Evolutionary conservation across 352 stramenopile species (phyloP).

Genomic region (Pythium periplocum): DNA sequence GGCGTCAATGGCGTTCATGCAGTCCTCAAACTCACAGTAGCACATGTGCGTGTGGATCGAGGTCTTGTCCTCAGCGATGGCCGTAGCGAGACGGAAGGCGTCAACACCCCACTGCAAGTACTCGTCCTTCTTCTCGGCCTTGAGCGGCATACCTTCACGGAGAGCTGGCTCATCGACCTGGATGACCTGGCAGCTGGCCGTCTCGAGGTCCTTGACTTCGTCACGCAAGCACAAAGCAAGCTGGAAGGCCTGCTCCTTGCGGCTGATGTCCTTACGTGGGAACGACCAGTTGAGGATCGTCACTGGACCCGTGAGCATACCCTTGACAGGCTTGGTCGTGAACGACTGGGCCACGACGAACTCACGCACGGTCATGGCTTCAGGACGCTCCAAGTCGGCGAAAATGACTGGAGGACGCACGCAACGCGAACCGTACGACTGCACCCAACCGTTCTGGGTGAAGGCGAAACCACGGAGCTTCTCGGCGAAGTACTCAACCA

Average conservation of each 20-base stretch:
- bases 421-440: constrained; percentile 91
- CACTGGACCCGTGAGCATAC: constrained; percentile 92
- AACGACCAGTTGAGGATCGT: constrained; percentile 97
- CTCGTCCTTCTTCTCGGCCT: constrained; percentile 76
- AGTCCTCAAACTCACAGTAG: constrained; percentile 94
- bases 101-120: constrained; percentile 79
- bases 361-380: constrained; percentile 89
- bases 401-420: constrained; percentile 91
- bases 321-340: constrained; percentile 89
- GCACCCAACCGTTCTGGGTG: constrained; percentile 91
- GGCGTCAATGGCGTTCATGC: constrained; percentile 89
- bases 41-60: constrained; percentile 96
- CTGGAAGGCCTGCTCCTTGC: constrained; percentile 89
- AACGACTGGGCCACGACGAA: constrained; percentile 89
- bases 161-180: constrained; percentile 91
- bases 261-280: constrained; percentile 86
- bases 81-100: constrained; percentile 86
- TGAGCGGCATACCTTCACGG: constrained; percentile 90
- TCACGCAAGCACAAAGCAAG: constrained; percentile 86
- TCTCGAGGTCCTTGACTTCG: constrained; percentile 89
- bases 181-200: constrained; percentile 85
- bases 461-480: constrained; percentile 91
- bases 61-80: constrained; percentile 81
- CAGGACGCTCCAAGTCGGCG: constrained; percentile 76
- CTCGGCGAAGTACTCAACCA: constrained; percentile 95